Evolutionary conservation across 257 asterid genomes (phyloP), one percentile per base, ranked within the genome.

Genomic region (Rhazya stricta): DNA sequence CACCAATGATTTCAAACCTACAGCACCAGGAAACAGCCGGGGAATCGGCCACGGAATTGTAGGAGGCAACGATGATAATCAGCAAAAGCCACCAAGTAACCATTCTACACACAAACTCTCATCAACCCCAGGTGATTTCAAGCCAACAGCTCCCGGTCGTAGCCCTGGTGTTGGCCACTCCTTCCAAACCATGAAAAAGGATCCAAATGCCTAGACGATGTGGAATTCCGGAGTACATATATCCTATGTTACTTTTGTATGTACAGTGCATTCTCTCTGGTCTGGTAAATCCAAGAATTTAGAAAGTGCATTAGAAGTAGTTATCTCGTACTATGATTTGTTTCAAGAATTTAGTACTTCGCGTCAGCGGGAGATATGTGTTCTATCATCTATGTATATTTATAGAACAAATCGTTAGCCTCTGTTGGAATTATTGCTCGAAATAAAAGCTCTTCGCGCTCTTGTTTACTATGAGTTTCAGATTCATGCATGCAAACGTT

Each of bases 21-120:
- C 90, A 6, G 57, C 78, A 61, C 90, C 89, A n/a, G 94, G 96
- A 69, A 82, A 87, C 76, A 91, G 96, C 76, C 93, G 93, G 23
- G 91, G 95, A 53, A 74, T 86, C 15, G 95, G 93, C n/a, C 96
- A 91, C 39, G 13, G 6, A 19, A 10, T 15, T 74, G 46, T 54
- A 13, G 78, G 67, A 71, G 6, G 48, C 76, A 73, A 72, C 29
- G 67, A 6, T 63, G 71, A 48, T 76, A 16, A 36, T 67, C 74
- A 78, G 58, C 74, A 73, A 50, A 75, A 79, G 36, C 78, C 75
- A 34, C 51, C 50, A 60, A 46, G 41, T 16, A n/a, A 41, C 23
- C 29, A 54, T 13, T 15, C 29, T 19, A 19, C 12, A 37, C 9
- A 66, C 43, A 37, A 48, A 66, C 32, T 66, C 9, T 66, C 71